These are phyloP conservation scores for Eucalyptus cloeziana DNA, from an alignment of 345 rosid species.

Conservation along the genomic window DNA sequence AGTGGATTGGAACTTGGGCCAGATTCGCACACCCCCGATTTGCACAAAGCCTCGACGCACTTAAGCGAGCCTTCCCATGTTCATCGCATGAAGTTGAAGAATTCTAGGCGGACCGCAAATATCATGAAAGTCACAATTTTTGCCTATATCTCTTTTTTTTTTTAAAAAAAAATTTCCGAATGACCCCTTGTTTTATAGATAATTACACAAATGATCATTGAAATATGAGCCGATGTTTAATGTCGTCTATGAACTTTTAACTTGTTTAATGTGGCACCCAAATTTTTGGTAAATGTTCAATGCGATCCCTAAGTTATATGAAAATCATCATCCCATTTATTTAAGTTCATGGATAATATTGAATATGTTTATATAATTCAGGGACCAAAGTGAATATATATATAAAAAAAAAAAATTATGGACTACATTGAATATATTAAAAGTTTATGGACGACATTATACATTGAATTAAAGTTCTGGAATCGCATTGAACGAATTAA, in stretches of 20 bases:
- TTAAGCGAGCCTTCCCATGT: background rate
- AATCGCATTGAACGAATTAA: accelerated
- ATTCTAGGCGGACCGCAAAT: background rate
- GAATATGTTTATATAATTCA: accelerated
- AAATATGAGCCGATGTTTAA: accelerated
- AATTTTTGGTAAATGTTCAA: too few species aligned
- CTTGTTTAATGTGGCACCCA: accelerated
- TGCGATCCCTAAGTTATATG: accelerated
- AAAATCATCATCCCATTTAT: background rate
- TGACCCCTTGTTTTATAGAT: background rate
- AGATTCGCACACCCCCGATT: background rate
- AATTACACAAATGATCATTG: too few species aligned
- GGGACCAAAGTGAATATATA: accelerated
- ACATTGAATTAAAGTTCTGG: accelerated
- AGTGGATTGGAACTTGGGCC: background rate
- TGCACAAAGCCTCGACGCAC: background rate
- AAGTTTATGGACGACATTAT: too few species aligned
- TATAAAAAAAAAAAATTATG: accelerated
- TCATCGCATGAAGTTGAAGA: background rate
- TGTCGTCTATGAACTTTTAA: accelerated
- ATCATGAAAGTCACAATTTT: background rate
- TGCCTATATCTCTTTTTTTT: background rate
- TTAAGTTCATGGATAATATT: accelerated
- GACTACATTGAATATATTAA: too few species aligned
- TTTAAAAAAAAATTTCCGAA: background rate